Percentiles rank a stretch among this genome's conserved stretches.
phyloP scores from a whole-genome alignment of 1,284 basidiomycete species.

The Papiliotrema flavescens region DNA sequence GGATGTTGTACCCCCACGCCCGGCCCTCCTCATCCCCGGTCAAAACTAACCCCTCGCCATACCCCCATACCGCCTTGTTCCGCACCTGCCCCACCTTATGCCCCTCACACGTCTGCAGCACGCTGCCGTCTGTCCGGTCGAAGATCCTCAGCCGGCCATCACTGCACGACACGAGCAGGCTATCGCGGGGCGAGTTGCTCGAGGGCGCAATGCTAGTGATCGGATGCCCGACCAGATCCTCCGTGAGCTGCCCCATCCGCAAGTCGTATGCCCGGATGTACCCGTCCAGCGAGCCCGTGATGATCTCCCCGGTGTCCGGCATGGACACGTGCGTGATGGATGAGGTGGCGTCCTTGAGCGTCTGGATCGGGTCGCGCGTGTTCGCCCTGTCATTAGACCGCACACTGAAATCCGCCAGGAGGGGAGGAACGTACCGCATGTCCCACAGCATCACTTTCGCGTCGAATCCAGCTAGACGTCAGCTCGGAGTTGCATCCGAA shows the following conservation, averaged over 20 bases:
- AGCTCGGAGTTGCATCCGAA: not conserved
- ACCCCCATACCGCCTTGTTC: conserved; percentile 75
- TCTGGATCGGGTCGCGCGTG: conserved; percentile 79
- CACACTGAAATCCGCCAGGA: not conserved
- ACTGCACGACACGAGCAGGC: conserved; percentile 74
- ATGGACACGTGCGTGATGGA: conserved; percentile 75
- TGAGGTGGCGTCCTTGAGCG: conserved; percentile 83
- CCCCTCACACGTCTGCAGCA: conserved; percentile 79
- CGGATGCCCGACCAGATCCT: conserved; percentile 86
- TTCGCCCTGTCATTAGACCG: conserved; percentile 58
- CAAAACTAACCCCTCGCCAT: conserved; percentile 74
- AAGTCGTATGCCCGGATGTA: conserved; percentile 89
- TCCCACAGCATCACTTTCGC: conserved; percentile 87
- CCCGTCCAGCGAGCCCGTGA: conserved; percentile 86
- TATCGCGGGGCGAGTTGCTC: conserved; percentile 58
- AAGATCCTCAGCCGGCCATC: conserved; percentile 82
- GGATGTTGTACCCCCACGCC: conserved; percentile 88
- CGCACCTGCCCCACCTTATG: conserved; percentile 65
- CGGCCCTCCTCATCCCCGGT: conserved; percentile 85
- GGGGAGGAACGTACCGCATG: conserved; percentile 57
- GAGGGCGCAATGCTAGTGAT: conserved; percentile 72
- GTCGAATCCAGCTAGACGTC: conserved; percentile 55
- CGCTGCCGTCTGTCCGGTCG: conserved; percentile 71
- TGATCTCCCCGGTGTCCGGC: conserved; percentile 57
- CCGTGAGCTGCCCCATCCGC: conserved; percentile 79